Percentiles rank a stretch among this genome's conserved stretches.
phyloP scores from a whole-genome alignment of 192 early-diverging fungal genomes.

The Coemansia sp. region DNA sequence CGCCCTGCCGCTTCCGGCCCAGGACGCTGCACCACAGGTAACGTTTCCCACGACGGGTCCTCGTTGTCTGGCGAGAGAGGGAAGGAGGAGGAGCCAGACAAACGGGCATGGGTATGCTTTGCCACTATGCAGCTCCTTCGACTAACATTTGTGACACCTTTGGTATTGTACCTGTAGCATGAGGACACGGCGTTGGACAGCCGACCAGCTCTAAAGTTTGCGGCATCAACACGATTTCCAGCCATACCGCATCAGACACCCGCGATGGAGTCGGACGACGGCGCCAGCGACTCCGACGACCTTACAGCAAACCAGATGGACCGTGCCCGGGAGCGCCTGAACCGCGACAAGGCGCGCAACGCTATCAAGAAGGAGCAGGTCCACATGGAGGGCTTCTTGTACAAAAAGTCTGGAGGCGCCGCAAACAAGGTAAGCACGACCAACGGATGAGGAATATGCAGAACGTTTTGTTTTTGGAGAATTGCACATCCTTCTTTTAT shows the following conservation, averaged over 20 bases:
- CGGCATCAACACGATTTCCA: conserved; percentile 45
- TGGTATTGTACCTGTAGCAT: conserved; percentile 16
- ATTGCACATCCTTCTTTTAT: conserved; percentile 1
- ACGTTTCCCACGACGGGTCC: not conserved
- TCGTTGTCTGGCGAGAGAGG: not conserved
- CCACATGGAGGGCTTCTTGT: conserved; percentile 48
- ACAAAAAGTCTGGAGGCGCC: conserved; percentile 44
- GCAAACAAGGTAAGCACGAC: conserved; percentile 43
- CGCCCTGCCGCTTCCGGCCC: conserved; percentile 35
- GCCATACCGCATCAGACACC: conserved; percentile 14
- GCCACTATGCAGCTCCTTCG: not conserved
- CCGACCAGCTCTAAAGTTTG: conserved; percentile 38
- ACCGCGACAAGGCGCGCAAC: conserved; percentile 39
- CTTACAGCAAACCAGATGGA: conserved; percentile 29
- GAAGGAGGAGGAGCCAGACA: too few species aligned
- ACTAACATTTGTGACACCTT: not conserved
- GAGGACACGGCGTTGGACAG: conserved; percentile 7
- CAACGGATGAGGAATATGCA: not conserved
- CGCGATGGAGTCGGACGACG: conserved; percentile 36
- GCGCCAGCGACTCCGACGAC: conserved; percentile 48
- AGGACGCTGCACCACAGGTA: conserved; percentile 34
- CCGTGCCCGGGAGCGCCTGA: conserved; percentile 18
- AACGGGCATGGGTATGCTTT: too few species aligned
- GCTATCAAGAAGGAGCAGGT: conserved; percentile 51
- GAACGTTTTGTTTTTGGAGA: not conserved